phyloP scores from a whole-genome alignment of 208 protist genomes.

The Wallacemonas collosoma region DNA sequence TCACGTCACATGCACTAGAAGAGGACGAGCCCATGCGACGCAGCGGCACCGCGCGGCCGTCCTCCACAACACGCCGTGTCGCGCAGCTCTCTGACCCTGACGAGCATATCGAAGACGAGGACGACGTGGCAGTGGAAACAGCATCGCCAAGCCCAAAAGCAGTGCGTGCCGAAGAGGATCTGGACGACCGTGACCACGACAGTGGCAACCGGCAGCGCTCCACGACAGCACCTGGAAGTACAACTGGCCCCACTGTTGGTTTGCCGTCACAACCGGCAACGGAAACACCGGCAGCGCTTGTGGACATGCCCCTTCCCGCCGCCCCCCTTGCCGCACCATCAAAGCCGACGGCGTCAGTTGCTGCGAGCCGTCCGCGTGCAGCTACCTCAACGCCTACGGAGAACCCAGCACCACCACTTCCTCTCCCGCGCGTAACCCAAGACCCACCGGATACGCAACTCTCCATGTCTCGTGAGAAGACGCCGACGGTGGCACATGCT shows the following conservation, averaged over 20 bases:
- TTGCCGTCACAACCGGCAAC: conserved; percentile 15
- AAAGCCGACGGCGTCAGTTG: background rate
- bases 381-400: background rate
- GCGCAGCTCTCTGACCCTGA: background rate
- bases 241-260: background rate
- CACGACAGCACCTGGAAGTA: background rate
- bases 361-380: background rate
- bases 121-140: background rate
- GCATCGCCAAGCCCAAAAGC: conserved; percentile 15
- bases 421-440: conserved; percentile 7
- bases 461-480: background rate
- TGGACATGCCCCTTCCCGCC: conserved; percentile 21
- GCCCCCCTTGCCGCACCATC: conserved; percentile 16
- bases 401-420: background rate
- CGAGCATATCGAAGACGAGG: background rate
- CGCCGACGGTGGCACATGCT: background rate
- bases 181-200: background rate
- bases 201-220: background rate
- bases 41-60: conserved; percentile 2
- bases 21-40: conserved; percentile 2
- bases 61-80: background rate
- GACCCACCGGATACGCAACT: conserved; percentile 9
- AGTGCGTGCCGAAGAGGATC: background rate
- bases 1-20: background rate
- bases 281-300: conserved; percentile 1